A percentile compares a stretch with the other conserved stretches of the same genome.
Conservation (phyloP, 495 filamentous ascomycete genomes). For the Bombardia bombarda region DNA sequence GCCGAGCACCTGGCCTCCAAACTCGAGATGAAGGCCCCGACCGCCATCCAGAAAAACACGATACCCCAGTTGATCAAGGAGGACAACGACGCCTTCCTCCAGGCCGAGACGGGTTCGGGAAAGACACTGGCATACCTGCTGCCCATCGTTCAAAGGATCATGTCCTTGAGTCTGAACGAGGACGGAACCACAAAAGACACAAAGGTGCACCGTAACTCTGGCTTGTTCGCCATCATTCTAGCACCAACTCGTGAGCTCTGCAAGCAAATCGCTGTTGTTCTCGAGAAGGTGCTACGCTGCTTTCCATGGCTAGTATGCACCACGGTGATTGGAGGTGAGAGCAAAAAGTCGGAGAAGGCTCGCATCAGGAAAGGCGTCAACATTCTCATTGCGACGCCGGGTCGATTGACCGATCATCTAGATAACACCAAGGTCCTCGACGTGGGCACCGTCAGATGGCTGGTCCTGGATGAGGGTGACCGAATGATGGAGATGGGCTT, state of each 20-base stretch:
- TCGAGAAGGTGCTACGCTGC: slow-evolving; percentile 74
- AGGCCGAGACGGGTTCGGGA: slow-evolving; percentile 94
- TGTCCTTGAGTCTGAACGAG: slow-evolving; percentile 56
- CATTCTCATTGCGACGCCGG: slow-evolving; percentile 90
- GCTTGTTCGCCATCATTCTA: slow-evolving; percentile 84
- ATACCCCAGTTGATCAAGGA: slow-evolving; percentile 66
- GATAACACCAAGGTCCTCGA: slow-evolving; percentile 85
- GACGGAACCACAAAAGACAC: slow-evolving; percentile 34
- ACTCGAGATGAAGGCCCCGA: slow-evolving; percentile 81
- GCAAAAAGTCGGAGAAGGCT: slow-evolving; percentile 95
- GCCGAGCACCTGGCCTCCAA: slow-evolving; percentile 80
- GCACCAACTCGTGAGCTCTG: slow-evolving; percentile 89
- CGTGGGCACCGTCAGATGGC: slow-evolving; percentile 82
- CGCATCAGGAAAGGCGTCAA: slow-evolving; percentile 87
- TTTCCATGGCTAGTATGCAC: slow-evolving; percentile 84
- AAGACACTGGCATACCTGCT: slow-evolving; percentile 93
- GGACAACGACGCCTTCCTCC: slow-evolving; percentile 88
- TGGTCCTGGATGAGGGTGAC: slow-evolving; percentile 93
- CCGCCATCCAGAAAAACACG: slow-evolving; percentile 85
- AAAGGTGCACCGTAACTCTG: slow-evolving; percentile 68
- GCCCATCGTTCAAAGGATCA: slow-evolving; percentile 82
- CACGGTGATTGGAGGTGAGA: slow-evolving; percentile 91
- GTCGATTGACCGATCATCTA: slow-evolving; percentile 80
- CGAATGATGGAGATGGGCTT: slow-evolving; percentile 95
- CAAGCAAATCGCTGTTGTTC: slow-evolving; percentile 80